Percentiles rank a stretch among this genome's conserved stretches.
These are phyloP conservation scores for Nannizziopsis barbatae DNA, from an alignment of 2,329 filamentous ascomycete genomes.

Conservation along the genomic window DNA sequence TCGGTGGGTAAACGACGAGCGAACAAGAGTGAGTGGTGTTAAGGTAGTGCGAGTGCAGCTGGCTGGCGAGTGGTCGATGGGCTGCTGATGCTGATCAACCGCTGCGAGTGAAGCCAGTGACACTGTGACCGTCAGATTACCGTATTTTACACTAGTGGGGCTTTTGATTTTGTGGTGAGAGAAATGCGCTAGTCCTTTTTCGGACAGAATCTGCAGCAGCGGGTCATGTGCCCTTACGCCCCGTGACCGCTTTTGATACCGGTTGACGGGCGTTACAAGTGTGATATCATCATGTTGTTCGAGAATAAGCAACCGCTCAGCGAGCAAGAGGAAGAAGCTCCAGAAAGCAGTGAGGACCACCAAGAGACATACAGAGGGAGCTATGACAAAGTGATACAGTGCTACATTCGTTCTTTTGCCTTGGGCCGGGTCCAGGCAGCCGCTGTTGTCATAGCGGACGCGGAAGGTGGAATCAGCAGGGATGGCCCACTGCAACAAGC, in stretches of 20 bases:
- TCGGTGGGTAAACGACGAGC: background rate
- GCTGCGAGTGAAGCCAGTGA: constrained; percentile 7
- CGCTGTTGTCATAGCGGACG: no score
- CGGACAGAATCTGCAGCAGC: background rate
- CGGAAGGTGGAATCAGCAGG: no score
- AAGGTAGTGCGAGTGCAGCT: background rate
- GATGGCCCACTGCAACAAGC: no score
- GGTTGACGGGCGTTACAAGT: constrained; percentile 4
- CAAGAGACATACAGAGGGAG: no score
- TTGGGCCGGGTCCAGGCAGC: no score
- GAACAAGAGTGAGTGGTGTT: constrained; percentile 1
- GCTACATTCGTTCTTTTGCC: no score
- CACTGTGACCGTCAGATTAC: background rate
- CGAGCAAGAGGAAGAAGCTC: background rate
- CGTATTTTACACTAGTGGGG: background rate
- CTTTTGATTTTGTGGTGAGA: constrained; percentile 3
- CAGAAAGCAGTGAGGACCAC: background rate
- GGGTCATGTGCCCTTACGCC: constrained; percentile 7
- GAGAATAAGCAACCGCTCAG: background rate
- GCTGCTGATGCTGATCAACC: background rate
- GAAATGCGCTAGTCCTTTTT: background rate
- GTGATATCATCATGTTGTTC: constrained; percentile 8
- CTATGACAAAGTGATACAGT: no score
- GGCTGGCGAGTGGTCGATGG: constrained; percentile 1
- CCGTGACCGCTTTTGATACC: constrained; percentile 3